Base-by-base conservation (phyloP, 1,284 basidiomycete genomes). In the Wallemia mellicola region DNA sequence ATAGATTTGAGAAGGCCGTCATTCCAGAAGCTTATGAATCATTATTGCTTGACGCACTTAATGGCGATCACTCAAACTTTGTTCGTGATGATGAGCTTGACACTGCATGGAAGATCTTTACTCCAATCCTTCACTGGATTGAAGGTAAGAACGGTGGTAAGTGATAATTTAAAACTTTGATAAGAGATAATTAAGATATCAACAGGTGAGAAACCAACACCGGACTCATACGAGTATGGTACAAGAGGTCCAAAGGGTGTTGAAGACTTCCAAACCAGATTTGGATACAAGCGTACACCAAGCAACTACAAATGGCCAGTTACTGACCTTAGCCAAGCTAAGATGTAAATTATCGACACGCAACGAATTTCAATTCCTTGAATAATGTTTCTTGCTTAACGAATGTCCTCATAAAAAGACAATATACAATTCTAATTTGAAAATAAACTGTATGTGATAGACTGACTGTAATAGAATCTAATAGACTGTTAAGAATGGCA, bases 61-160 rank as follows among this genome's bases (percentile, higher is more conserved):
- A 81, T 66, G 85, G 85, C 22, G 73, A 74, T 64, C 72, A 72
- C 66, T 71, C 70, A 48, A 73, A 74, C 70, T 94, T 94, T 74
- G 89, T 95, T 58, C 80, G 89, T 64, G 79, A 94, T 69, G 89
- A 95, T 70, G 89, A 94, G 71, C 75, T 94, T 65, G 88, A 94
- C 67, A 81, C 82, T 60, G 88, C 89, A 14, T 95, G 89, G 89
- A 91, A 89, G 84, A 91, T 92, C 71, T 92, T 91, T 74, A 92
- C 87, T 22, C 87, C 87, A 19, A 84, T 91, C 68, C 71, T 92
- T 63, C 87, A 91, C 73, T 89, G 85, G 86, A 91, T 91, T 70
- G 86, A 91, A 24, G 84, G 85, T 27, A 74, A 73, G 68, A 70
- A 68, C 58, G 64, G 66, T 60, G 62, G 64, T 60, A 58, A 22